Conservation (phyloP, 2,329 filamentous ascomycete genomes). For the Botrytis squamosa region DNA sequence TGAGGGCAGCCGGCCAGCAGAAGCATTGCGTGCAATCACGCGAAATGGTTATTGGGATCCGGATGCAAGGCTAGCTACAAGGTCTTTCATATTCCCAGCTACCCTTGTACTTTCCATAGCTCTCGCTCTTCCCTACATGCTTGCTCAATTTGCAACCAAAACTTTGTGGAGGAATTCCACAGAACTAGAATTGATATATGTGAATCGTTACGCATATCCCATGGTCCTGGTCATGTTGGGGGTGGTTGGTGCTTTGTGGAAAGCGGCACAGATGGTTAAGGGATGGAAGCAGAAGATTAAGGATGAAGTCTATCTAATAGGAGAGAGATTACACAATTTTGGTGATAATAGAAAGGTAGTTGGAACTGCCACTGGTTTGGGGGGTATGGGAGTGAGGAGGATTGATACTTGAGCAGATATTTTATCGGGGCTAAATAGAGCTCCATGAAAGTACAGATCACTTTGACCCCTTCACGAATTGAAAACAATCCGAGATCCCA, state of each 20-base stretch:
- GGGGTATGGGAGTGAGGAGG: constrained; percentile 27
- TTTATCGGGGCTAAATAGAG: neutral
- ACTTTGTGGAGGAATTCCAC: constrained; percentile 36
- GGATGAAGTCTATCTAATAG: constrained; percentile 95
- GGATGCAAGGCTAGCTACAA: constrained; percentile 74
- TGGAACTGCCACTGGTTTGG: constrained; percentile 6
- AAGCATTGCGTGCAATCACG: constrained; percentile 72
- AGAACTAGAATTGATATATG: constrained; percentile 34
- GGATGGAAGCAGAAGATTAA: constrained; percentile 79
- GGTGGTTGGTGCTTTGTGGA: constrained; percentile 52
- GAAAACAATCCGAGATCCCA: neutral
- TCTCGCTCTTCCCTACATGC: constrained; percentile 61
- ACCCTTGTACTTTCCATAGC: constrained; percentile 60
- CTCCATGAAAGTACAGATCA: neutral
- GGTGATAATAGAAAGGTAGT: constrained; percentile 48
- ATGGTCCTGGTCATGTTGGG: constrained; percentile 41
- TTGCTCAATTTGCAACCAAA: constrained; percentile 54
- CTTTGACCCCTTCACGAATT: too few relatives aligned
- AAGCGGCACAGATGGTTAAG: constrained; percentile 61
- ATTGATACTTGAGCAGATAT: constrained; percentile 31
- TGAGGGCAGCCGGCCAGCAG: constrained; percentile 67
- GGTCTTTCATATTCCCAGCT: constrained; percentile 80
- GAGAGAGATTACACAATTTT: constrained; percentile 93
- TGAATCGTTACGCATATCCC: constrained; percentile 74
- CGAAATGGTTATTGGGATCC: constrained; percentile 76